These are phyloP conservation scores for Pneumocystis carinii DNA, from an alignment of 1,139 yeast genomes.

Conservation along the genomic window DNA sequence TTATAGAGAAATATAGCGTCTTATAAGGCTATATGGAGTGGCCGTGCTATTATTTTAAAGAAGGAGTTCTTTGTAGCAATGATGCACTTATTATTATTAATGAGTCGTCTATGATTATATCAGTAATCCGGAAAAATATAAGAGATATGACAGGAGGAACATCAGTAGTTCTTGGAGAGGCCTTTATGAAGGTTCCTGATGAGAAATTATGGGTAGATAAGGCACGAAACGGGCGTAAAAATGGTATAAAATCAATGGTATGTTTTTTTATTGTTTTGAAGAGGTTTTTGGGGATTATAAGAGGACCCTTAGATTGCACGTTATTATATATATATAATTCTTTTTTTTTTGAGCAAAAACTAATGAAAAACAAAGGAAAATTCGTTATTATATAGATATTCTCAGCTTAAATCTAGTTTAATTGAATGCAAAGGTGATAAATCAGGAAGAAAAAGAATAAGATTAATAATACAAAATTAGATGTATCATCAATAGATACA, in stretches of 20 bases:
- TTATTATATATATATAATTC: not conserved
- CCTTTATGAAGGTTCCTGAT: not conserved
- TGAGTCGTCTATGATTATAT: not conserved
- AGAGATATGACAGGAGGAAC: not conserved
- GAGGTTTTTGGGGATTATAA: not conserved
- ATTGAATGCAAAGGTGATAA: not conserved
- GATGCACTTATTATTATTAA: not conserved
- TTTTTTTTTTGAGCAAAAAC: not conserved
- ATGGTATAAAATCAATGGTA: not conserved
- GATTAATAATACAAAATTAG: slow-evolving; percentile 10
- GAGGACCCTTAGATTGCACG: too few relatives aligned
- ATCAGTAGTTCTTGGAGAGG: not conserved
- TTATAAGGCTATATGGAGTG: not conserved
- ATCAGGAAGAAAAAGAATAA: not conserved
- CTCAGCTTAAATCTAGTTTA: not conserved
- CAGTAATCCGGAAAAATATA: not conserved
- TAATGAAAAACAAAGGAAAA: not conserved
- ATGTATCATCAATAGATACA: slow-evolving; percentile 48
- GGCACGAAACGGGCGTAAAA: not conserved
- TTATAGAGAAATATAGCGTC: not conserved
- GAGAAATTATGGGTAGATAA: not conserved
- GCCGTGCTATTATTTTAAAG: not conserved
- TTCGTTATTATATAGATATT: not conserved
- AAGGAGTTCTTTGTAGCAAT: not conserved
- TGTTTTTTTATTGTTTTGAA: not conserved